Base-by-base conservation (phyloP, 2,329 filamentous ascomycete genomes). In the Pyrenophora tritici-repentis region DNA sequence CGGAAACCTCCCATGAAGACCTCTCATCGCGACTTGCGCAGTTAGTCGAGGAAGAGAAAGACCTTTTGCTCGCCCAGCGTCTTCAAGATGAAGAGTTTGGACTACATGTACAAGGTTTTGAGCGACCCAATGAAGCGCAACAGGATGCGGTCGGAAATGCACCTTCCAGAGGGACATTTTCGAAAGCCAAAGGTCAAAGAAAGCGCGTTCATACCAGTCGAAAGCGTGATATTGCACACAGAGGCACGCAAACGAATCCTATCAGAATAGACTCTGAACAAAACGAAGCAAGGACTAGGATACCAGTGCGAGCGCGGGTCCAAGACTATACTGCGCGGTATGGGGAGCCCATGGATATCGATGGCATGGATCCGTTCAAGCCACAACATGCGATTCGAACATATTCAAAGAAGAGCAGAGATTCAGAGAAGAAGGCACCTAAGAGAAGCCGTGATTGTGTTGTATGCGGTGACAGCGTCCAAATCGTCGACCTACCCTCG, bases 401-500 rank as follows among this genome's bases (percentile, higher is more conserved):
- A 13, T 9, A n/a, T 4, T 4, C 26, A 29, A 29, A 12, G 26
- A 29, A 29, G 8, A 29, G 9, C 2, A 29, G 26, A 29, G 26
- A 29, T 7, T 9, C 10, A 9, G 46, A 49, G 3, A 39, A 33
- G 32, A 22, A 26, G 14, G 9, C 22, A 10, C 36, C 33, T n/a
- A 17, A 36, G n/a, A 32, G 18, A 8, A 53, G 17, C 6, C 51
- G 52, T 16, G 53, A 63, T 8, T 70, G 67, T 36, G 56, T 44
- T 10, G 63, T 69, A 35, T 69, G 66, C 35, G 53, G 56, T 17
- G 58, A 65, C 2, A 36, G 24, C 2, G 34, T 39, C n/a, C 48
- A 44, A 8, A 50, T 62, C 24, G n/a, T 35, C 6, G 55, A 58
- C 2, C 47, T 67, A 12, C 66, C 67, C n/a, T 56, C 58, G 8